Base-by-base conservation (phyloP, 2,329 filamentous ascomycete genomes). In the Calonectria ilicicola region DNA sequence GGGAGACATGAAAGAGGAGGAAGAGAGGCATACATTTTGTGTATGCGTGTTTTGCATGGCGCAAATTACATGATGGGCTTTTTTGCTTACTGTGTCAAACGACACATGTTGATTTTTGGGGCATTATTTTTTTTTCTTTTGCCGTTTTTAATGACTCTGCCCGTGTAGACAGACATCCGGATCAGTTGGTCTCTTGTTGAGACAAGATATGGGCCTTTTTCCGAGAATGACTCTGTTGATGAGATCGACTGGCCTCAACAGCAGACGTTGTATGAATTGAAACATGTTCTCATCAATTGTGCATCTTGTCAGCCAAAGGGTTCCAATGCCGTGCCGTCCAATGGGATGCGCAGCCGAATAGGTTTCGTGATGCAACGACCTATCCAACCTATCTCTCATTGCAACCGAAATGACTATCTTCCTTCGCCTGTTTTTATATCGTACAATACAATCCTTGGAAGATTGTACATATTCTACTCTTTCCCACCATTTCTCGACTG, bases 1-100 rank as follows among this genome's bases (percentile, higher is more conserved):
- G 44, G 21, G 63, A 21, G 8, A 21, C n/a, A 17, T 40, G 17
- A 21, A 21, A 8, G 29, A 29, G 10, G 62, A 15, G 21, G n/a
- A n/a, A 38, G 15, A 10, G n/a, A n/a, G 19, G 23, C 21, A 62
- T 38, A 42, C 29, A 60, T 60, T 51, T 35, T 44, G 26, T 44
- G 62, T 35, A 60, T 38, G 21, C 26, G 46, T 46, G 51, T 67
- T 65, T 73, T 60, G 68, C 65, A 64, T 35, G 72, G 72, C 72
- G 72, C 72, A 73, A 51, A 65, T 67, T 49, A 65, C 21, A 40
- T 40, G 21, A 63, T 26, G 68, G 67, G 27, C 47, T 12, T 60
- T 40, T 17, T 60, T 40, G n/a, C 2, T 15, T 40, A 26, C 14
- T 47, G n/a, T 47, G 32, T 35, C 32, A 35, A 35, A 35, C 32